phyloP scores from a whole-genome alignment of 306 rosid species.

The Vicia villosa region DNA sequence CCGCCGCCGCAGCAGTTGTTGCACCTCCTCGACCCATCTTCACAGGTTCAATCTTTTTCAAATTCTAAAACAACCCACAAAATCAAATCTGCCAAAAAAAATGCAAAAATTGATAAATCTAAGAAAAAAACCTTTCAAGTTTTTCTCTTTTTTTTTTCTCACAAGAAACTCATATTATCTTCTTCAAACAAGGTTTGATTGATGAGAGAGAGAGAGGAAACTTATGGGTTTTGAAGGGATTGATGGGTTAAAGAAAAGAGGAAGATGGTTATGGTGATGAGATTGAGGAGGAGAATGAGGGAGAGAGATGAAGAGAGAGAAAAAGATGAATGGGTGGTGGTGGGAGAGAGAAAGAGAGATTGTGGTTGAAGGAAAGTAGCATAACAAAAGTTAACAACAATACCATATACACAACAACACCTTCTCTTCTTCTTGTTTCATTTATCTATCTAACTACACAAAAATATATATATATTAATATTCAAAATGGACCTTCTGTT shows the following conservation, averaged over 20 bases:
- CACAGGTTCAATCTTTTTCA: conserved; percentile 34
- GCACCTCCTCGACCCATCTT: conserved; percentile 38
- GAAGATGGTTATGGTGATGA: neutral
- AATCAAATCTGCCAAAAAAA: neutral
- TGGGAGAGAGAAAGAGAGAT: conserved; percentile 27
- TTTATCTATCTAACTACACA: conserved; percentile 27
- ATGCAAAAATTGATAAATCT: neutral
- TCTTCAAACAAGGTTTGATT: neutral
- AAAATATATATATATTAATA: conserved; percentile 26
- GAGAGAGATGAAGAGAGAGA: conserved; percentile 19
- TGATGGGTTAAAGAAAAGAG: conserved; percentile 8
- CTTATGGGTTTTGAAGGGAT: conserved; percentile 10
- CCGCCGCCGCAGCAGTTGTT: conserved; percentile 21
- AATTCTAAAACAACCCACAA: conserved; percentile 19
- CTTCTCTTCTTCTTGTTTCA: conserved; percentile 37
- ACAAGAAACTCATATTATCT: conserved; percentile 15
- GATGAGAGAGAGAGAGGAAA: neutral
- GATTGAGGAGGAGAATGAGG: conserved; percentile 14
- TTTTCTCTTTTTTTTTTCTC: neutral
- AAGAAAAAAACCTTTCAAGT: conserved; percentile 1
- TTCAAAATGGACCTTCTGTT: conserved; percentile 22
- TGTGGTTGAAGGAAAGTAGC: conserved; percentile 42
- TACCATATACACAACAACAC: conserved; percentile 4
- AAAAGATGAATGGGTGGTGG: conserved; percentile 38
- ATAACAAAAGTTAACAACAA: conserved; percentile 19